Base-by-base conservation (phyloP, 805 yeast genomes). In the Ogataea polymorpha region DNA sequence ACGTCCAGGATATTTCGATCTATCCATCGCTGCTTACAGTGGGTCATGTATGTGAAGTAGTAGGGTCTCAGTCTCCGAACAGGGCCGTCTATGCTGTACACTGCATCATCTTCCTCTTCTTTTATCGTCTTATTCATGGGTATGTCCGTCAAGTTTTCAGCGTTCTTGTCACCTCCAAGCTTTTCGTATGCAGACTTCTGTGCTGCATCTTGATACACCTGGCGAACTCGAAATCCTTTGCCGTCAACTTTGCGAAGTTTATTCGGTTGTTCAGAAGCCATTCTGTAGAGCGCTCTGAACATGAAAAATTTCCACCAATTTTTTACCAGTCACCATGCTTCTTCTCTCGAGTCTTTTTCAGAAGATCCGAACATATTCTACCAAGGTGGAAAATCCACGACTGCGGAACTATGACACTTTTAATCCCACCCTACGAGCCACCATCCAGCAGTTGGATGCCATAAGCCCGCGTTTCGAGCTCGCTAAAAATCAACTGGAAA, bases 21-120 rank as follows among this genome's bases (percentile, higher is more conserved):
- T 51, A 91, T 73, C 99, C 99, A 93, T 55, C 99, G 71, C 57
- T 74, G 66, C 62, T 93, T 93, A 63, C 97, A 90, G 57, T 82
- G 86, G 0, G 99, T 93, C 62, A 87, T 70, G 58, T 93, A 91
- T 0, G 96, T 89, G 68, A 78, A 91, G 56, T 72, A 85, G 59
- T 93, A 93, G 0, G 99, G 98, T 1, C 79, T 71, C 2, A 93
- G 86, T 46, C 83, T 68, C 33, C 97, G 66, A 37, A 86, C 65
- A 2, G 76, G 66, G 0, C 85, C 86, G 14, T 77, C 80, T 3
- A 82, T 63, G 0, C 55, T 50, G 52, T 82, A 82, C 20, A 71
- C 61, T 3, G 80, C 79, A 2, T 78, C 82, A 32, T 79, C 80
- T 41, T 73, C 80, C 51, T 79, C 82, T 48, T 77, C 80, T 35